Conservation (phyloP, 2,329 filamentous ascomycete species). For the Sporothrix euskadiensis region DNA sequence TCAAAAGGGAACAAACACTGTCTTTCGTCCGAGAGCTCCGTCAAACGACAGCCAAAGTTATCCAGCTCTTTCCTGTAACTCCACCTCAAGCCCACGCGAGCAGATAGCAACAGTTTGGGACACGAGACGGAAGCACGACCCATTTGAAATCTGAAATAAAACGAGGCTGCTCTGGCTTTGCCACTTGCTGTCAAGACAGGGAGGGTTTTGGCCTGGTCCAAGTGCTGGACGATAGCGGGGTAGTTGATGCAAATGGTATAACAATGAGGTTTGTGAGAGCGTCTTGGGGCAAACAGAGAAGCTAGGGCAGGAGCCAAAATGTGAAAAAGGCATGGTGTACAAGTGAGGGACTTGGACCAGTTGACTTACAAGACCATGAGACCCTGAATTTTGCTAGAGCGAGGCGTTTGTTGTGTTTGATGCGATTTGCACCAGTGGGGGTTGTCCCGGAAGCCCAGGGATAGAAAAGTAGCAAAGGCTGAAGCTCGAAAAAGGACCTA, state of each 20-base stretch:
- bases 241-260: background rate
- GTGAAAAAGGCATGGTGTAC: background rate
- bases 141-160: background rate
- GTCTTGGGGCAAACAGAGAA: background rate
- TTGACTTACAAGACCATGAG: background rate
- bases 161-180: background rate
- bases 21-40: background rate
- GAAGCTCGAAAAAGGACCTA: background rate
- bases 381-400: constrained; percentile 10
- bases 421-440: constrained; percentile 11
- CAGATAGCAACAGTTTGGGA: background rate
- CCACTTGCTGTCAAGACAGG: background rate
- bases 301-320: background rate
- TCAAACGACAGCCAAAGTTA: background rate
- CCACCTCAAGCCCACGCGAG: constrained; percentile 2
- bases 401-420: background rate
- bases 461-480: background rate
- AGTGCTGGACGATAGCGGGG: background rate
- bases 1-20: background rate
- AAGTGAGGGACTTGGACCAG: background rate
- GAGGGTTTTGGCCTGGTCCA: background rate
- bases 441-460: constrained; percentile 1
- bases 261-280: background rate
- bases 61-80: background rate
- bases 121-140: background rate